These are phyloP conservation scores for Selenicereus undatus DNA, from an alignment of 148 eudicot species.

Conservation along the genomic window DNA sequence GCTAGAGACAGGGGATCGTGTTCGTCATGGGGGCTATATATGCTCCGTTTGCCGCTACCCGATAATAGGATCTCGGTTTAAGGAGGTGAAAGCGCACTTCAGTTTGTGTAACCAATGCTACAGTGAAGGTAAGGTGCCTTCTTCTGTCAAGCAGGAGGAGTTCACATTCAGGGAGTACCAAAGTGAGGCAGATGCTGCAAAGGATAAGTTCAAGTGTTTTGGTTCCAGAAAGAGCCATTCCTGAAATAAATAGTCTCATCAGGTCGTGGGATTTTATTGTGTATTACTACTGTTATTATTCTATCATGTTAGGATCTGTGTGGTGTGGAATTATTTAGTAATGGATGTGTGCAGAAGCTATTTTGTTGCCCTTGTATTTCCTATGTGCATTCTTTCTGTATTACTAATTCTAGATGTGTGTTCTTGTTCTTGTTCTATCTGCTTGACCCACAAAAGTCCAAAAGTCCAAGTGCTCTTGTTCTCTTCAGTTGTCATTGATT, in stretches of 20 bases:
- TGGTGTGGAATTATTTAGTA: slow-evolving; percentile 38
- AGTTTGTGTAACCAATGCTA: slow-evolving; percentile 83
- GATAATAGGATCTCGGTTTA: slow-evolving; percentile 79
- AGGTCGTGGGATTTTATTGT: slow-evolving; percentile 20
- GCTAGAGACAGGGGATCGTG: slow-evolving; percentile 80
- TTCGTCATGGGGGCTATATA: slow-evolving; percentile 65
- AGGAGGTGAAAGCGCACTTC: slow-evolving; percentile 73
- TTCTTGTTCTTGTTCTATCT: not conserved
- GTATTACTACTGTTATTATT: slow-evolving; percentile 16
- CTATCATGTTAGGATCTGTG: slow-evolving; percentile 10
- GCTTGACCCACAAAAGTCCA: too few relatives aligned
- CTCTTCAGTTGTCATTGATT: too few relatives aligned
- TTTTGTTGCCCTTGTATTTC: slow-evolving; percentile 30
- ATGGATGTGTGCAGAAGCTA: slow-evolving; percentile 29
- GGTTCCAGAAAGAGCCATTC: slow-evolving; percentile 43
- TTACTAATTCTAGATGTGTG: slow-evolving; percentile 1
- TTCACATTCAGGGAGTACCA: slow-evolving; percentile 81
- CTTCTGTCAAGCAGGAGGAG: slow-evolving; percentile 71
- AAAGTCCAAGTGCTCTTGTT: too few relatives aligned
- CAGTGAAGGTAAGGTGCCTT: slow-evolving; percentile 92
- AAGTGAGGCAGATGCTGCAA: slow-evolving; percentile 68
- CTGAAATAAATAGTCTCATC: slow-evolving; percentile 14
- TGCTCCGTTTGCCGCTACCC: slow-evolving; percentile 92
- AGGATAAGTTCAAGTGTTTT: slow-evolving; percentile 84
- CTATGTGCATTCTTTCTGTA: slow-evolving; percentile 12